These are phyloP conservation scores for Taphrina flavorubra DNA, from an alignment of 1,139 yeast species.

Conservation along the genomic window DNA sequence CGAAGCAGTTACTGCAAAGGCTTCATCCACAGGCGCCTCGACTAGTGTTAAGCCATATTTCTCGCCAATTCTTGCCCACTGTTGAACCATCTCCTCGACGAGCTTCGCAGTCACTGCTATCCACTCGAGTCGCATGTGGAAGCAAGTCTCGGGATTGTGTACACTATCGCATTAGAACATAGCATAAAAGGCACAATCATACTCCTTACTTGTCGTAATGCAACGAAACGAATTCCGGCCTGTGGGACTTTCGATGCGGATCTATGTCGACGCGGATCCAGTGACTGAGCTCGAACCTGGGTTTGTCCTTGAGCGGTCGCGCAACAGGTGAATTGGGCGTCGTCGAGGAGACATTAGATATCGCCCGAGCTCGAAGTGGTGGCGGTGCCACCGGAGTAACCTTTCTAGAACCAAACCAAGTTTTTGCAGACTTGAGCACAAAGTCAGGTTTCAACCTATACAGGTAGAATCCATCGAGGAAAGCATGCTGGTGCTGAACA, in stretches of 20 bases:
- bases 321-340: constrained; percentile 16
- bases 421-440: constrained; percentile 47
- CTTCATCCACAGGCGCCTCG: constrained; percentile 92
- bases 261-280: constrained; percentile 77
- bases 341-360: constrained; percentile 25
- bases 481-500: constrained; percentile 80
- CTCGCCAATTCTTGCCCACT: constrained; percentile 83
- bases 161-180: constrained; percentile 9
- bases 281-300: constrained; percentile 53
- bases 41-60: constrained; percentile 83
- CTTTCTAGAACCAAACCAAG: constrained; percentile 43
- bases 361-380: constrained; percentile 24
- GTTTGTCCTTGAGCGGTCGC: constrained; percentile 12
- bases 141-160: constrained; percentile 86
- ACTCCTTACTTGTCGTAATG: constrained; percentile 86
- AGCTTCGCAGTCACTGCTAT: constrained; percentile 84
- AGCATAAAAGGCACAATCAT: background rate
- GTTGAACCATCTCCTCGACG: constrained; percentile 82
- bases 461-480: constrained; percentile 90
- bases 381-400: constrained; percentile 31
- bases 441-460: constrained; percentile 72
- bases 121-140: constrained; percentile 92
- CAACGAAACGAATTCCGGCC: constrained; percentile 78
- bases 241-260: constrained; percentile 69
- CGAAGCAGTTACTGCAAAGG: constrained; percentile 71